Conservation (phyloP, 1,139 yeast species). For the Taphrina confusa region DNA sequence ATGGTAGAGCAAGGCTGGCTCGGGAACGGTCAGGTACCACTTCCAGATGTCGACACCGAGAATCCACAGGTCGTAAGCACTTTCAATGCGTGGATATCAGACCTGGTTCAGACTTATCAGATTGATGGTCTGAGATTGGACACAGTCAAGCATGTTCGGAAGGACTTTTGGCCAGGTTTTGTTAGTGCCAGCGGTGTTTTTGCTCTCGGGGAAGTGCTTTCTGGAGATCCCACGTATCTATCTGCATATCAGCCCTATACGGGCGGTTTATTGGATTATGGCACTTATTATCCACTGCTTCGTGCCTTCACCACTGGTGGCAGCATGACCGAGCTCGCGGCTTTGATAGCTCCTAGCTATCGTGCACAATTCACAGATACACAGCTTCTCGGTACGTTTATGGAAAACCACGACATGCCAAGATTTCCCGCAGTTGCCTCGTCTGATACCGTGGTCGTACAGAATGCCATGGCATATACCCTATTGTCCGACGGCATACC, state of each 20-base stretch:
- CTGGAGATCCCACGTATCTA: slow-evolving; percentile 29
- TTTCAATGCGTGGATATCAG: slow-evolving; percentile 27
- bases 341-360: slow-evolving; percentile 23
- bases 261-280: slow-evolving; percentile 37
- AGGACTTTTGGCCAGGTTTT: slow-evolving; percentile 34
- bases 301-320: slow-evolving; percentile 34
- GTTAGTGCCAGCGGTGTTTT: slow-evolving; percentile 33
- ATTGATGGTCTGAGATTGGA: slow-evolving; percentile 38
- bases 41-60: slow-evolving; percentile 36
- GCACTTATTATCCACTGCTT: slow-evolving; percentile 33
- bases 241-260: slow-evolving; percentile 33
- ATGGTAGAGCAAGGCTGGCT: slow-evolving; percentile 38
- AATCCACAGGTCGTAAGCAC: slow-evolving; percentile 25
- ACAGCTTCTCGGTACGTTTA: slow-evolving; percentile 33
- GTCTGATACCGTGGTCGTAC: slow-evolving; percentile 23
- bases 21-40: slow-evolving; percentile 31
- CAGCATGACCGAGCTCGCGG: slow-evolving; percentile 24
- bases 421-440: slow-evolving; percentile 28
- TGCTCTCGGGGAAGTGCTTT: slow-evolving; percentile 37
- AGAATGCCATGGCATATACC: slow-evolving; percentile 34
- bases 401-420: slow-evolving; percentile 38
- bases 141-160: slow-evolving; percentile 37
- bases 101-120: slow-evolving; percentile 23
- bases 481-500: slow-evolving; percentile 39
- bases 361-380: slow-evolving; percentile 32